Base-by-base conservation (phyloP, 208 protist species). In the Naegleria gruberi region DNA sequence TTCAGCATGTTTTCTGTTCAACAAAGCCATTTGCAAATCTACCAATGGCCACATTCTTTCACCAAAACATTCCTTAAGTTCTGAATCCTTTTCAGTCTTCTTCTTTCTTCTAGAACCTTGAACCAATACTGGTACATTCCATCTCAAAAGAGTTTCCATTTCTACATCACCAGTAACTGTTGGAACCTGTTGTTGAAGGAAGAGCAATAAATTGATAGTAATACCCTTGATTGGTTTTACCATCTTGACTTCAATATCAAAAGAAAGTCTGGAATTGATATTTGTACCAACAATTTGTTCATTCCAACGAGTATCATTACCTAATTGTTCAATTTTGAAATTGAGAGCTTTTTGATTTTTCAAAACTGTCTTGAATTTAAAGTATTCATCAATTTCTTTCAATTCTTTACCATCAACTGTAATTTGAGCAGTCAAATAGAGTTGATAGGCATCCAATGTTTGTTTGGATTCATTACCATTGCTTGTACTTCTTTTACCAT, bases 31-130 rank as follows among this genome's bases (percentile, higher is more conserved):
- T 42, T 82, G 34, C 37, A 82, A 34, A 82, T 82, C 74, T 3
- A 82, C 74, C 26, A 82, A 15, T 34, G 74, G 74, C 74, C 74
- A 82, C 74, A 82, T 43, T 65, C 51, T 65, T 10, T 34, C 34
- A 40, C 74, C 74, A 82, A 82, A 82, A 42, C 74, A 82, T 82
- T 43, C 74, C 15, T 42, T 82, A 15, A 82, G 74, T 82, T 82
- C 74, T 17, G 4, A 23, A 41, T 82, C 74, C 30, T 82, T 82
- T 42, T 42, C 40, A 43, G 74, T 82, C 34, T 82, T 82, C 37
- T 82, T 82, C 40, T 82, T 82, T 82, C 74, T 82, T 82, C 74
- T 7, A 41, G 34, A 43, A 42, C 74, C 74, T 42, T 43, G 30
- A 43, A 42, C 40, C 4, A 82, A 15, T 41, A 82, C 74, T 65